phyloP scores from a whole-genome alignment of 441 rosid genomes.

The Rhodomyrtus psidioides region DNA sequence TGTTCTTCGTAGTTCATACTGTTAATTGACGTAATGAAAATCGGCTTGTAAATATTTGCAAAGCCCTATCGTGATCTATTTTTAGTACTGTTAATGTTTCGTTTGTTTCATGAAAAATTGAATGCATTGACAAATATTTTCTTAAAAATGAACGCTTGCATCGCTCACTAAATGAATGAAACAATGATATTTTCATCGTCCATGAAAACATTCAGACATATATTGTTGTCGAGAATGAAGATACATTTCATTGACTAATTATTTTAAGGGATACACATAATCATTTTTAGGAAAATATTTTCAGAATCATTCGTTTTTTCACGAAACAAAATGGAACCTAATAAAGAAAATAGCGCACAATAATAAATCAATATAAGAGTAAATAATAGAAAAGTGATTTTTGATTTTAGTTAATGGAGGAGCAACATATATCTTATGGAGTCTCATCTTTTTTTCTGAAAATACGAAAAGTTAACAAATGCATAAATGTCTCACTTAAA shows the following conservation, averaged over 20 bases:
- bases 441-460: background rate
- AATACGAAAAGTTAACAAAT: background rate
- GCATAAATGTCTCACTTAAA: background rate
- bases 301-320: too few relatives aligned
- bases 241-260: background rate
- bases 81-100: background rate
- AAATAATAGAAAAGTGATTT: background rate
- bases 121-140: too few relatives aligned
- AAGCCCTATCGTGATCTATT: background rate
- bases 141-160: background rate
- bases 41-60: background rate
- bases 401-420: background rate
- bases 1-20: accelerated
- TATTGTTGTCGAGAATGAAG: too few relatives aligned
- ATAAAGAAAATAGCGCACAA: accelerated
- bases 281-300: too few relatives aligned
- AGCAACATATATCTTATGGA: background rate
- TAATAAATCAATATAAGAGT: background rate
- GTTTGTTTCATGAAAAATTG: too few relatives aligned
- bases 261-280: background rate
- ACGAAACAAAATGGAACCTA: too few relatives aligned
- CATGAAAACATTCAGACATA: background rate
- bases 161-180: too few relatives aligned
- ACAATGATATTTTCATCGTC: too few relatives aligned
- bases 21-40: background rate